These are phyloP conservation scores for Beauveria varroae DNA, from an alignment of 2,329 filamentous ascomycete genomes.

Conservation along the genomic window DNA sequence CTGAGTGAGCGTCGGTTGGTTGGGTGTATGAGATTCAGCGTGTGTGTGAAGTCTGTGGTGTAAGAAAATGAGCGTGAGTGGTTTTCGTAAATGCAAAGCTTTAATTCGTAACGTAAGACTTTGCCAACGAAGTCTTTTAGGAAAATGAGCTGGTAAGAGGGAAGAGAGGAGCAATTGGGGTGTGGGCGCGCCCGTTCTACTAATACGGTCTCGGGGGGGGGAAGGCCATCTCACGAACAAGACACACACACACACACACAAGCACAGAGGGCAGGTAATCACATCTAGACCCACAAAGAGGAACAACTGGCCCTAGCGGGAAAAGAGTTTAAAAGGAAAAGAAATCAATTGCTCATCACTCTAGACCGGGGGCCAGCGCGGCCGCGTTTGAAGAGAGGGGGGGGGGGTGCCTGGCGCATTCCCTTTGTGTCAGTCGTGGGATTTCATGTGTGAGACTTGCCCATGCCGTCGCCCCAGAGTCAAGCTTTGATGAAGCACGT, in stretches of 20 bases:
- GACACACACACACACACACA: neutral
- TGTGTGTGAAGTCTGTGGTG: slow-evolving; percentile 1
- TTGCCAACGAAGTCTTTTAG: slow-evolving; percentile 39
- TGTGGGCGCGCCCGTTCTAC: neutral
- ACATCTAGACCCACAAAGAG: neutral
- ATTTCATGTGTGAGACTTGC: no score
- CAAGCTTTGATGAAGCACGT: no score
- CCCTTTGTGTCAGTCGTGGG: neutral
- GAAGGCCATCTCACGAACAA: slow-evolving; percentile 1
- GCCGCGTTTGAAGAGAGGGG: neutral
- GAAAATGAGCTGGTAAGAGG: slow-evolving; percentile 4
- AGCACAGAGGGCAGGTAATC: neutral
- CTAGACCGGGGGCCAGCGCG: no score
- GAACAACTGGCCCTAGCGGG: neutral
- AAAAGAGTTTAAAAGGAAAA: neutral
- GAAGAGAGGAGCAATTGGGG: neutral
- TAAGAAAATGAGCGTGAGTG: slow-evolving; percentile 11
- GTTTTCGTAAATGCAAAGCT: slow-evolving; percentile 17
- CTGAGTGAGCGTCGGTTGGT: neutral
- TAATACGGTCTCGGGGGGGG: slow-evolving; percentile 2
- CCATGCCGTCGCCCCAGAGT: no score
- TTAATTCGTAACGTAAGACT: slow-evolving; percentile 32
- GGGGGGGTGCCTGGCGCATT: neutral
- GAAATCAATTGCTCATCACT: neutral
- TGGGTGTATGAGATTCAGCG: slow-evolving; percentile 20